Percentiles rank a stretch among this genome's conserved stretches.
Evolutionary conservation across 2,329 filamentous ascomycete species (phyloP).

Genomic region (Sporothrix brunneoviolacea): DNA sequence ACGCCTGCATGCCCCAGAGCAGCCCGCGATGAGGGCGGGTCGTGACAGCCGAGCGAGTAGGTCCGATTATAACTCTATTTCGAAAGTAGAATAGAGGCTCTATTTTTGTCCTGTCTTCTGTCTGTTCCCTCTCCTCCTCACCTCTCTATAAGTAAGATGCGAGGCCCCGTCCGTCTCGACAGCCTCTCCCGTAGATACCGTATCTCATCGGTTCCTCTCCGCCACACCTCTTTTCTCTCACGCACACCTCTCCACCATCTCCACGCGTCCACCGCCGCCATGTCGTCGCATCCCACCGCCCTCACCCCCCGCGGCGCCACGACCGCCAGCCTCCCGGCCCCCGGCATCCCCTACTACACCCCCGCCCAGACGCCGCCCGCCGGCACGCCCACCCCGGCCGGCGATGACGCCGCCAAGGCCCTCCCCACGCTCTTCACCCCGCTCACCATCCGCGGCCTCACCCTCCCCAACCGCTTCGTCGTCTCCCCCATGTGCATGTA

Average conservation of each 20-base stretch:
- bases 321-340: conserved; percentile 31
- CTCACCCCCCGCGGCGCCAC: conserved; percentile 7
- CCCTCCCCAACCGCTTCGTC: conserved; percentile 50
- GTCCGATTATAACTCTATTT: too few relatives aligned
- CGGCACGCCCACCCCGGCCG: conserved; percentile 39
- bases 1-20: too few relatives aligned
- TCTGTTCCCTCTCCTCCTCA: not conserved
- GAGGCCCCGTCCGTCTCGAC: not conserved
- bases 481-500: conserved; percentile 59
- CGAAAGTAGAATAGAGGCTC: too few relatives aligned
- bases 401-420: not conserved
- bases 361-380: conserved; percentile 46
- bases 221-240: too few relatives aligned
- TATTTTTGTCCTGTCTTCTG: not conserved
- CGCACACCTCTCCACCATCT: conserved; percentile 19
- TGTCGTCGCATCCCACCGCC: conserved; percentile 5
- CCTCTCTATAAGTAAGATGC: not conserved
- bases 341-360: conserved; percentile 46
- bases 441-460: conserved; percentile 45
- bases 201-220: too few relatives aligned
- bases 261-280: not conserved
- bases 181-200: too few relatives aligned
- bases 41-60: too few relatives aligned
- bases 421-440: conserved; percentile 51
- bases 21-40: too few relatives aligned